Base-by-base conservation (phyloP, 768 basidiomycete genomes). In the Suillus americanus region DNA sequence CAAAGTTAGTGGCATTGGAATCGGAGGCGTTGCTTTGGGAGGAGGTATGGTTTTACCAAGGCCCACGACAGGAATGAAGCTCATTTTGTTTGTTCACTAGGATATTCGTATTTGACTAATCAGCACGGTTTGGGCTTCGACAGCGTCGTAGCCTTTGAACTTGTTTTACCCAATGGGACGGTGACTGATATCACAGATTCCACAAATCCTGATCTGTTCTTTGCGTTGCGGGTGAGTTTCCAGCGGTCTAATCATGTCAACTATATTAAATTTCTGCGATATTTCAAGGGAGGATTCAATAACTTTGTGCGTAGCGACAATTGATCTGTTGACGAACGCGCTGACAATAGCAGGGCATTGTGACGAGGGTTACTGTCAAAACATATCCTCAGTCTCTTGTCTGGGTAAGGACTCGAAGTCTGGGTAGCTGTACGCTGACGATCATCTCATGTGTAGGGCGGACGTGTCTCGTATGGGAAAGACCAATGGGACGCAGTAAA, bases 101-200 rank as follows among this genome's bases (percentile, higher is more conserved):
- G 89, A 3, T 89, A 87, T 68, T 89, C 89, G 14, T 90, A 83
- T 84, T 78, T 81, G 65, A 83, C 85, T 1, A 89, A 89, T 69
- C 85, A 86, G 64, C 77, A 82, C 68, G 89, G 89, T 5, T 67
- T 89, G 45, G 81, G 85, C 0, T 62, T 81, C 33, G 89, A 90
- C 67, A 88, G 76, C 5, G 79, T 89, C 63, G 74, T 75, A 9
- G 82, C 82, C 0, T 88, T 77, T 68, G 84, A 89, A 65, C 80
- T 90, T 8, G 88, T 89, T 13, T 77, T 85, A 62, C 87, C 88
- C 0, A 80, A 81, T 67, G 87, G 88, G 9, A 78, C 73, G 0
- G 73, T 86, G 2, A 71, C 70, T 6, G 65, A 68, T 14, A 76
- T 82, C 30, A 78, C 77, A 13, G 63, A 67, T n/a, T 74, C 74